Percentiles rank a stretch among this genome's conserved stretches.
These are phyloP conservation scores for Trichoderma sp. DNA, from an alignment of 2,329 filamentous ascomycete genomes.

Conservation along the genomic window DNA sequence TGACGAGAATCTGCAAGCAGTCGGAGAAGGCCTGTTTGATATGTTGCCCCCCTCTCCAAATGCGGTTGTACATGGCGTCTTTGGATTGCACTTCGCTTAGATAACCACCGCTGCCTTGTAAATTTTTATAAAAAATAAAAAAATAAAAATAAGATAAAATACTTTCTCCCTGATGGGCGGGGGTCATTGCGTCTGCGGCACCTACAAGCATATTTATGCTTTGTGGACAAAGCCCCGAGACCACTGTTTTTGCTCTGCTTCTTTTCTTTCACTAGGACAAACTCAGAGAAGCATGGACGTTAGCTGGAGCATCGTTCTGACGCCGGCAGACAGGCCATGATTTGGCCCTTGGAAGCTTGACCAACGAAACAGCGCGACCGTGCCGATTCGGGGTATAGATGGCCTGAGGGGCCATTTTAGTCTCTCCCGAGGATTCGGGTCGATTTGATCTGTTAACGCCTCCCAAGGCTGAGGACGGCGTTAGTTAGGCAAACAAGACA, in stretches of 20 bases:
- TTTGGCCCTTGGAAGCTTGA: constrained; percentile 14
- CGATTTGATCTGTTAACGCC: constrained; percentile 40
- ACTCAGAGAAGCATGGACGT: constrained; percentile 19
- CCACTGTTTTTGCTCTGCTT: not conserved
- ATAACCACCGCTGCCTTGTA: not conserved
- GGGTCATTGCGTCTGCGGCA: not conserved
- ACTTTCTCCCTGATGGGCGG: not conserved
- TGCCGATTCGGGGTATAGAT: constrained; percentile 24
- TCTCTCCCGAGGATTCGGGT: constrained; percentile 43
- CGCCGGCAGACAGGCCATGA: constrained; percentile 19
- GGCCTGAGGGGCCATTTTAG: constrained; percentile 35
- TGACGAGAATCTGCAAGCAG: constrained; percentile 13
- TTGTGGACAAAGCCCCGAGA: not conserved
- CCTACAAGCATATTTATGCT: not conserved
- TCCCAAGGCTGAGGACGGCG: not conserved
- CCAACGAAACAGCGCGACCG: constrained; percentile 29
- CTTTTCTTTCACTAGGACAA: constrained; percentile 5
- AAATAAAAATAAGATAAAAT: not conserved
- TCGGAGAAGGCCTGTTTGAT: constrained; percentile 1
- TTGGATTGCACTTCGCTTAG: not conserved
- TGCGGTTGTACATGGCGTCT: not conserved
- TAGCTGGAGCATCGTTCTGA: constrained; percentile 20
- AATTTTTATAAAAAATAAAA: not conserved
- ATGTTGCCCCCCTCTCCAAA: not conserved
- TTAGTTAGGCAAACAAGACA: not conserved